phyloP scores from a whole-genome alignment of 2,329 filamentous ascomycete species.

The Trichoderma cornu-damae region DNA sequence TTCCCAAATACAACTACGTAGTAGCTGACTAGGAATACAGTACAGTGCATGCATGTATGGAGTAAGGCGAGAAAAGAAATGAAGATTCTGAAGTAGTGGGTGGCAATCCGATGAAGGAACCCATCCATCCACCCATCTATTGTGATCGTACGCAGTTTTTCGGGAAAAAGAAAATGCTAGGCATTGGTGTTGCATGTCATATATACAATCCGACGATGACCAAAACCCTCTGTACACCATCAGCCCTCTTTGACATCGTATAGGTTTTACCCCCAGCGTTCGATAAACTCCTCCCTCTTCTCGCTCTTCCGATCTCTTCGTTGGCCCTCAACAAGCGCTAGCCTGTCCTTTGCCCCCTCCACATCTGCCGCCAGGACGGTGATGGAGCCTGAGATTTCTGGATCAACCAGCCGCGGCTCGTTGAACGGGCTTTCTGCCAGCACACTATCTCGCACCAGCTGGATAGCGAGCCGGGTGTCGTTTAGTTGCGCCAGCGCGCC shows the following conservation, averaged over 20 bases:
- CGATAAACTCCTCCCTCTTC: conserved; percentile 45
- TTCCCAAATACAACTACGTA: no score
- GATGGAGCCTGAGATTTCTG: conserved; percentile 49
- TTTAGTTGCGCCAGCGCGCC: conserved; percentile 39
- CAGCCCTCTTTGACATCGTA: no score
- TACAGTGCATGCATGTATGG: no score
- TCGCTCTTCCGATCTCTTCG: conserved; percentile 38
- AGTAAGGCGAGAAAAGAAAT: no score
- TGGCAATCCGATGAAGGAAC: no score
- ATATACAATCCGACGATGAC: no score
- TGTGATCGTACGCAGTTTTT: no score
- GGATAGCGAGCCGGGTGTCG: conserved; percentile 45
- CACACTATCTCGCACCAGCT: conserved; percentile 47
- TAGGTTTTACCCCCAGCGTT: conserved; percentile 29
- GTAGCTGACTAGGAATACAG: no score
- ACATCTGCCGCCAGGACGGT: conserved; percentile 43
- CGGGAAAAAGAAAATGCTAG: no score
- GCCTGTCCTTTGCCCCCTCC: conserved; percentile 35
- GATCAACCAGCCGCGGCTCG: conserved; percentile 46
- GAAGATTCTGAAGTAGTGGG: no score
- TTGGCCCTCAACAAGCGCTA: conserved; percentile 37
- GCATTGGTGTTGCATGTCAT: no score
- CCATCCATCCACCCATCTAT: no score
- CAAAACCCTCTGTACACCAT: background rate
- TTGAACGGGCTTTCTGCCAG: conserved; percentile 49